Conservation (phyloP, 2,329 filamentous ascomycete species). For the Colletotrichum horii region DNA sequence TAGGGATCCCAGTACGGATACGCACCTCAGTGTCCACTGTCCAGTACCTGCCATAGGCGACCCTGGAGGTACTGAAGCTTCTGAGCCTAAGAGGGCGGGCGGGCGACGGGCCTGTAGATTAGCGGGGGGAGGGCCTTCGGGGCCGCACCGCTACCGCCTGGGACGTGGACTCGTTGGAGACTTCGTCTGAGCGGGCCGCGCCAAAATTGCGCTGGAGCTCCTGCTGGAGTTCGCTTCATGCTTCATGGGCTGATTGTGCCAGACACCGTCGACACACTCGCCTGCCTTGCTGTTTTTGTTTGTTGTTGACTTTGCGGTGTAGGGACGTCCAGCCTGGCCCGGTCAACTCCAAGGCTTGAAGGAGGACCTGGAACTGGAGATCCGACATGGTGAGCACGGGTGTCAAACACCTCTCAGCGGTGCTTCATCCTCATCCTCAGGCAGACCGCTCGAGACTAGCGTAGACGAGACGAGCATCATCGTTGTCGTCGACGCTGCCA, state of each 20-base stretch:
- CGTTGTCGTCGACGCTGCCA: not conserved
- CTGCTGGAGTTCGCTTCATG: slow-evolving; percentile 9
- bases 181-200: slow-evolving; percentile 14
- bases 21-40: not conserved
- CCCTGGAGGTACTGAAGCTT: not conserved
- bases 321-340: not conserved
- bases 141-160: not conserved
- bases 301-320: not conserved
- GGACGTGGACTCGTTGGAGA: not conserved
- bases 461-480: not conserved
- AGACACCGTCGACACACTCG: not conserved
- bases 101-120: slow-evolving; percentile 22
- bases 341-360: not conserved
- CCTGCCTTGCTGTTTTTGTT: not conserved
- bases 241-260: slow-evolving; percentile 9
- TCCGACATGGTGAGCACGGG: not conserved
- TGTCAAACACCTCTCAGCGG: not conserved
- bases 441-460: not conserved
- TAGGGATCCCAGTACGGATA: not conserved
- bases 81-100: slow-evolving; percentile 1
- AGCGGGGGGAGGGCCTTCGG: slow-evolving; percentile 8
- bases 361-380: not conserved
- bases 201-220: slow-evolving; percentile 18
- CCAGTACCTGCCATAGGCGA: not conserved
- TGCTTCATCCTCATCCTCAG: not conserved